Evolutionary conservation across 352 stramenopile species (phyloP), one percentile per base, ranked within the genome.

Genomic region (Thalassiosira livingstoniorum): DNA sequence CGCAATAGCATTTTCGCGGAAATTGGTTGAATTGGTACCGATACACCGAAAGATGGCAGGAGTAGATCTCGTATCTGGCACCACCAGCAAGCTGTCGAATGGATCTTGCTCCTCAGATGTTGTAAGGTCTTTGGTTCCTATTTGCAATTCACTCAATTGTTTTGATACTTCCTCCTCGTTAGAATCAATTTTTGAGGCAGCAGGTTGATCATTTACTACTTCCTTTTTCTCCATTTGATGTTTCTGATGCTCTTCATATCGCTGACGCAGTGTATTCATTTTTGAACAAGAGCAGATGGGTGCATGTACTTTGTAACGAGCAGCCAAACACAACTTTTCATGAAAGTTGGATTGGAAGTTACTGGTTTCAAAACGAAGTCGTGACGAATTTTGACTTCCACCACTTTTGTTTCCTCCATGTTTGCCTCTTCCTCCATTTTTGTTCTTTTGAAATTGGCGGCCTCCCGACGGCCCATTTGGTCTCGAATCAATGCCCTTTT

Each of bases 51-150:
- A 91, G 21, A 74, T 60, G 32, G 54, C 47, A 23, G 63, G 65
- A 23, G 47, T 55, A n/a, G 54, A 62, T 53, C 87, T 87, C 2
- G 74, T 86, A 68, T 91, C 85, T 10, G 85, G 85, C 10, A 87
- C 21, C 0, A 89, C 81, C 15, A 91, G 32, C 21, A 91, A 51
- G 42, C 79, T 77, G 57, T 91, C 73, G 29, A 86, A 75, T 55
- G 32, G 35, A 39, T 83, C 51, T 32, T 51, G 5, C 0, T 37
- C 5, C 2, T 25, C 13, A 31, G 27, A 5, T 58, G 4, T 58
- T 58, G 47, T 23, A 29, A 32, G 21, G 47, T 68, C 15, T 67
- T 42, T 67, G 32, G 43, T 39, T 39, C 3, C 11, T 11, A 75
- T 35, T 34, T 62, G 18, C 0, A 73, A n/a, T 27, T 69, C 25